Percentiles rank a stretch among this genome's conserved stretches.
phyloP scores from a whole-genome alignment of 179 eudicot genomes.

The Beta macrorhiza region DNA sequence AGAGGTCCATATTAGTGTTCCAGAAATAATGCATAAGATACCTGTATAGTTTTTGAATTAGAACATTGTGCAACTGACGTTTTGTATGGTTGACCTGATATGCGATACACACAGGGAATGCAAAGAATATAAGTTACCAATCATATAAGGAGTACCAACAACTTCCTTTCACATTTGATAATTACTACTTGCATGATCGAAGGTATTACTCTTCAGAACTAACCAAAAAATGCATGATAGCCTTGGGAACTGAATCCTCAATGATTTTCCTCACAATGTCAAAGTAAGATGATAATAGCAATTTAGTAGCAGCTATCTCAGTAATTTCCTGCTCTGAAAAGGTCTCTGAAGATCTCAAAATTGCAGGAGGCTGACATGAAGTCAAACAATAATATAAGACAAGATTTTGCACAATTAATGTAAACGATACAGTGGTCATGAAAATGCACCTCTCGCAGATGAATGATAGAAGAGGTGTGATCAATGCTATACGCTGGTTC shows the following conservation, averaged over 20 bases:
- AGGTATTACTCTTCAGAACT: constrained; percentile 20
- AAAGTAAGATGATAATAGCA: constrained; percentile 78
- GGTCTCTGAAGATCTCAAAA: constrained; percentile 79
- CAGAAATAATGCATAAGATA: constrained; percentile 19
- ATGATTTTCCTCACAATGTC: constrained; percentile 89
- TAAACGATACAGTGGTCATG: neutral
- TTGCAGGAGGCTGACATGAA: constrained; percentile 68
- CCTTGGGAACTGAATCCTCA: constrained; percentile 95
- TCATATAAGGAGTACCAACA: neutral
- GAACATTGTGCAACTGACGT: constrained; percentile 91
- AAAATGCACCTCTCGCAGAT: constrained; percentile 70
- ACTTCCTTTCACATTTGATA: neutral
- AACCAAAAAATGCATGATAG: constrained; percentile 96
- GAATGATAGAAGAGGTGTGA: constrained; percentile 55
- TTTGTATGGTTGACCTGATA: constrained; percentile 89
- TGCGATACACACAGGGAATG: constrained; percentile 2
- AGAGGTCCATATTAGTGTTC: neutral
- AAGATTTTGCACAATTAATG: neutral
- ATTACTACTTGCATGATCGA: neutral
- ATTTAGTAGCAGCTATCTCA: constrained; percentile 76
- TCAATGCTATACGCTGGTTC: constrained; percentile 69
- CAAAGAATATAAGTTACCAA: neutral
- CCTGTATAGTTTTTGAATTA: constrained; percentile 94
- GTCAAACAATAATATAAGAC: constrained; percentile 8
- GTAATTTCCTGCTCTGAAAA: constrained; percentile 72